Evolutionary conservation across 2,329 filamentous ascomycete genomes (phyloP).

Genomic region (Iodosphaeria phyllophila): DNA sequence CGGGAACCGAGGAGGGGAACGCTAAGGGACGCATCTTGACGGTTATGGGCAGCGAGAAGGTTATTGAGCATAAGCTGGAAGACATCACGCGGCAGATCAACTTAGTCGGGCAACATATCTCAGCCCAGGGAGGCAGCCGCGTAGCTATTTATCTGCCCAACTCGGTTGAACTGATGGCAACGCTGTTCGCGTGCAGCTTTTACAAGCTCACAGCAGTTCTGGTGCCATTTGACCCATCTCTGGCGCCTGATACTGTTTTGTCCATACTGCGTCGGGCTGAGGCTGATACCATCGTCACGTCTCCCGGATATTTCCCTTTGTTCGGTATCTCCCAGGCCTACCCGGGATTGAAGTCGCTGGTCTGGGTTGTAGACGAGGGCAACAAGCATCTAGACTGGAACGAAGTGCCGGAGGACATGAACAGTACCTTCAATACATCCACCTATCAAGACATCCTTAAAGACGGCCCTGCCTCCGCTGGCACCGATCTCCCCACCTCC

Average conservation of each 20-base stretch:
- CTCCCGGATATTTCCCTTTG: slow-evolving; percentile 73
- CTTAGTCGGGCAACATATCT: slow-evolving; percentile 60
- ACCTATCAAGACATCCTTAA: slow-evolving; percentile 85
- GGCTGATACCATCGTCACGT: slow-evolving; percentile 67
- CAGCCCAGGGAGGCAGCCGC: slow-evolving; percentile 51
- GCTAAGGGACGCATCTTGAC: slow-evolving; percentile 59
- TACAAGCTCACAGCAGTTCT: slow-evolving; percentile 74
- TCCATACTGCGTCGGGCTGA: slow-evolving; percentile 54
- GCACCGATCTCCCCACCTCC: slow-evolving; percentile 43
- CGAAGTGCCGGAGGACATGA: slow-evolving; percentile 61
- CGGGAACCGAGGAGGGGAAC: slow-evolving; percentile 44
- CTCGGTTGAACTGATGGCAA: slow-evolving; percentile 68
- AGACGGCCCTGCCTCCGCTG: slow-evolving; percentile 40
- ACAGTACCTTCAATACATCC: slow-evolving; percentile 58
- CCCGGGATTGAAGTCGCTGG: slow-evolving; percentile 52
- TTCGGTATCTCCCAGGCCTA: slow-evolving; percentile 52
- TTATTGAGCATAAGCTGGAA: slow-evolving; percentile 52
- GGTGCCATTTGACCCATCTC: slow-evolving; percentile 70
- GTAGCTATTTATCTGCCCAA: slow-evolving; percentile 88
- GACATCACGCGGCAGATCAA: slow-evolving; percentile 75
- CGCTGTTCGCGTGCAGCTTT: slow-evolving; percentile 78
- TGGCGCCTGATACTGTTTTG: slow-evolving; percentile 49
- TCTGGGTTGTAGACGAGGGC: slow-evolving; percentile 87
- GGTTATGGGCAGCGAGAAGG: slow-evolving; percentile 56
- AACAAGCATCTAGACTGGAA: slow-evolving; percentile 93